These are phyloP conservation scores for Colletotrichum echinochloae DNA, from an alignment of 2,329 filamentous ascomycete genomes.

Conservation along the genomic window DNA sequence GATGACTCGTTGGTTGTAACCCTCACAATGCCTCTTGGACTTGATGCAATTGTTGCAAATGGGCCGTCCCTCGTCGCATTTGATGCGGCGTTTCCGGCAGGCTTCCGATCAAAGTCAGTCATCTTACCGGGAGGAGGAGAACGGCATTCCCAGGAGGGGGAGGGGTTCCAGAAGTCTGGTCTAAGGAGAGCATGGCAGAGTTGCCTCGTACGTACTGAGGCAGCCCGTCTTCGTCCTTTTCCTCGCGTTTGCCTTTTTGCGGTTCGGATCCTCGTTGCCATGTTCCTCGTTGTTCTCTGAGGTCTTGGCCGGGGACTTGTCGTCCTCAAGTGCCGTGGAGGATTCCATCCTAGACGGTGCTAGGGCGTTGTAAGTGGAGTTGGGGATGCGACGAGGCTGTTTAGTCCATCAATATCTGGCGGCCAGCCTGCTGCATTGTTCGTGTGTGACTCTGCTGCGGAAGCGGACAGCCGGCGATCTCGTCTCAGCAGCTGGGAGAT, in stretches of 20 bases:
- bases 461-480: slow-evolving; percentile 1
- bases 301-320: slow-evolving; percentile 48
- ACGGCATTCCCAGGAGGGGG: neutral
- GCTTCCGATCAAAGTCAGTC: slow-evolving; percentile 62
- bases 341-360: slow-evolving; percentile 47
- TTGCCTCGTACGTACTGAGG: slow-evolving; percentile 71
- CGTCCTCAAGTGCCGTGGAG: slow-evolving; percentile 43
- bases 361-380: slow-evolving; percentile 27
- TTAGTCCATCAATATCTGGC: slow-evolving; percentile 30
- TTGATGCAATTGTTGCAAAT: slow-evolving; percentile 88
- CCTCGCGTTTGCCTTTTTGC: slow-evolving; percentile 59
- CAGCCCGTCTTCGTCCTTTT: slow-evolving; percentile 94
- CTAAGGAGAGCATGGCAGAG: neutral
- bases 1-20: slow-evolving; percentile 83
- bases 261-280: slow-evolving; percentile 55
- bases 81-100: slow-evolving; percentile 94
- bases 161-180: neutral
- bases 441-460: slow-evolving; percentile 9
- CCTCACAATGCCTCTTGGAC: slow-evolving; percentile 85
- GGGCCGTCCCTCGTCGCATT: slow-evolving; percentile 91
- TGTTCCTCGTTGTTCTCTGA: slow-evolving; percentile 51
- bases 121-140: slow-evolving; percentile 6
- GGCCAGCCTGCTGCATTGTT: slow-evolving; percentile 21
- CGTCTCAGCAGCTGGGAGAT: neutral
- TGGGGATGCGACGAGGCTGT: slow-evolving; percentile 21